Conservation (phyloP, 2,329 filamentous ascomycete genomes). For the Fusarium coicis region DNA sequence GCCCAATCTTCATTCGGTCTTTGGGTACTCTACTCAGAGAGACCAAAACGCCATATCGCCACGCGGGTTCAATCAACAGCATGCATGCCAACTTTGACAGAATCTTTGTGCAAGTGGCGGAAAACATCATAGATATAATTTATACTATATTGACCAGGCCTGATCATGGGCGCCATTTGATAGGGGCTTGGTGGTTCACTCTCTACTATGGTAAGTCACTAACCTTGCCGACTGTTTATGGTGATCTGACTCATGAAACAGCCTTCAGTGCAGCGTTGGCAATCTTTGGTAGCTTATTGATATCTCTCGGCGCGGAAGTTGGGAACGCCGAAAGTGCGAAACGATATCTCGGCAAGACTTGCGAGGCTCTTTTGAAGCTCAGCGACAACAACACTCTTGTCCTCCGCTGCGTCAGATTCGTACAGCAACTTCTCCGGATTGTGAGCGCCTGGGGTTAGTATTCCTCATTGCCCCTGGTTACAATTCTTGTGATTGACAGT, state of each 20-base stretch:
- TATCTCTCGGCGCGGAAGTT: background rate
- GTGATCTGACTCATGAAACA: fast-evolving
- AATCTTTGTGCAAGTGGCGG: slow-evolving; percentile 2
- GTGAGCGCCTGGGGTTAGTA: background rate
- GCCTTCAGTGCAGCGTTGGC: slow-evolving; percentile 29
- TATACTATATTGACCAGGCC: slow-evolving; percentile 3
- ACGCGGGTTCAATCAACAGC: background rate
- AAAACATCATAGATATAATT: slow-evolving; percentile 21
- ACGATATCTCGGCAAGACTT: background rate
- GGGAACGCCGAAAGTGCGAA: background rate
- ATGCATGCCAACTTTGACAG: slow-evolving; percentile 24
- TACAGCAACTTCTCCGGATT: background rate
- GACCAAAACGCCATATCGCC: background rate
- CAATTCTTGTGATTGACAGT: no score
- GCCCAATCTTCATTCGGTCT: background rate
- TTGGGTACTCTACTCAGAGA: background rate
- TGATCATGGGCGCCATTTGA: slow-evolving; percentile 5
- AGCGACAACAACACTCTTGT: background rate
- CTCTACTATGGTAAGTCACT: slow-evolving; percentile 26
- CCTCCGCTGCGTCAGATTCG: background rate
- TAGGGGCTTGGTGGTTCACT: slow-evolving; percentile 36
- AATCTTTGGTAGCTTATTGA: slow-evolving; percentile 16
- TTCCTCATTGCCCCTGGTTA: fast-evolving
- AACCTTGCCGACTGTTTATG: fast-evolving
- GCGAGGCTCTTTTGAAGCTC: background rate